Evolutionary conservation across 352 stramenopile genomes (phyloP).

Genomic region (Globisporangium heterothallicum): DNA sequence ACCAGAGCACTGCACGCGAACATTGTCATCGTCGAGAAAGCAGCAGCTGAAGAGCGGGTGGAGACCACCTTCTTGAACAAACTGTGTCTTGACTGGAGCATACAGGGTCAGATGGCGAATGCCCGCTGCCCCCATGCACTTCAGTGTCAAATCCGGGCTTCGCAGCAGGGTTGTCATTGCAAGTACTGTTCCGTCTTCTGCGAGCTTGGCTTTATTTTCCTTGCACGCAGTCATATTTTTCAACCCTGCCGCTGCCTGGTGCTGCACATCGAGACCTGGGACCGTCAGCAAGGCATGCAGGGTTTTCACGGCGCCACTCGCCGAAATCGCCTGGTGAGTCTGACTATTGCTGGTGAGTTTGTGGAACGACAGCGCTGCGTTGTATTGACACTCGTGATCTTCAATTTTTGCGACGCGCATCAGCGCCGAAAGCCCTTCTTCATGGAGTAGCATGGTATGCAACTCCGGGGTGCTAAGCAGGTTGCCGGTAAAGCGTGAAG

Average conservation of each 20-base stretch:
- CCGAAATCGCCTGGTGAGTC: constrained; percentile 66
- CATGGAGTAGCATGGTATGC: constrained; percentile 75
- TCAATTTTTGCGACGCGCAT: constrained; percentile 87
- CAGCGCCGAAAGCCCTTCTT: constrained; percentile 84
- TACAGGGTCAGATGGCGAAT: constrained; percentile 88
- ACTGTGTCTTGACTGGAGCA: constrained; percentile 54
- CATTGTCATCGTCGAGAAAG: constrained; percentile 57
- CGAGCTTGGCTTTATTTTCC: constrained; percentile 87
- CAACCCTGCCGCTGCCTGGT: constrained; percentile 89
- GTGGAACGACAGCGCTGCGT: constrained; percentile 82
- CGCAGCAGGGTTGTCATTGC: constrained; percentile 81
- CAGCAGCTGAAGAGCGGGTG: constrained; percentile 61
- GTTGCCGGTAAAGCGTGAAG: constrained; percentile 86
- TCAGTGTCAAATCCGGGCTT: constrained; percentile 70
- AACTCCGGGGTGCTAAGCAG: constrained; percentile 79
- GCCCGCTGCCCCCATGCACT: constrained; percentile 84
- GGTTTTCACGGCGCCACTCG: constrained; percentile 47
- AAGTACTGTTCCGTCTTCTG: constrained; percentile 81
- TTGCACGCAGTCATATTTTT: constrained; percentile 89
- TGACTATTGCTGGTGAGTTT: constrained; percentile 79
- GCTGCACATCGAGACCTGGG: constrained; percentile 67
- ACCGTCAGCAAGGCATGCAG: constrained; percentile 75
- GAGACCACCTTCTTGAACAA: constrained; percentile 66
- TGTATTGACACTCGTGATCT: constrained; percentile 89
- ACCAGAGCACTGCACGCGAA: constrained; percentile 87